Evolutionary conservation across 306 rosid genomes (phyloP).

Genomic region (Glycine latifolia): DNA sequence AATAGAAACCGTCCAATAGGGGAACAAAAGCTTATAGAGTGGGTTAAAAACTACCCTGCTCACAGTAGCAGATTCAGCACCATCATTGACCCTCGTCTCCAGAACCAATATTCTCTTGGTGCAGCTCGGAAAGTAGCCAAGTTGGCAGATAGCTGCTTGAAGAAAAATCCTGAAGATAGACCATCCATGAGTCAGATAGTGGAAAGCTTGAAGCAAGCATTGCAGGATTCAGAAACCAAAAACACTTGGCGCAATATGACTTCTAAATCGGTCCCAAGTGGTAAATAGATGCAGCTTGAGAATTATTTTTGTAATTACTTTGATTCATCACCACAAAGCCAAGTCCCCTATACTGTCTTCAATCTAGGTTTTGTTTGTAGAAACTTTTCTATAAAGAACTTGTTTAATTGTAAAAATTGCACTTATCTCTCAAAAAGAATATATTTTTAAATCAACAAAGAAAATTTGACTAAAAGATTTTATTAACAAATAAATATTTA

Average conservation of each 20-base stretch:
- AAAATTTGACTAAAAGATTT: too few species aligned
- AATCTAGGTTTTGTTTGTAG: not conserved
- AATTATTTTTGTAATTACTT: not conserved
- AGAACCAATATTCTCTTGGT: constrained; percentile 56
- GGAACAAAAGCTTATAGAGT: constrained; percentile 81
- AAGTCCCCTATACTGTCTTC: not conserved
- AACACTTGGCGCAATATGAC: too few species aligned
- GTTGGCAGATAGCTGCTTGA: constrained; percentile 84
- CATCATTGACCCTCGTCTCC: constrained; percentile 78
- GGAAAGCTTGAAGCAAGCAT: constrained; percentile 72
- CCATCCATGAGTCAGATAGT: constrained; percentile 78
- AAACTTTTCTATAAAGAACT: not conserved
- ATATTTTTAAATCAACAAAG: too few species aligned
- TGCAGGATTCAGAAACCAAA: constrained; percentile 53
- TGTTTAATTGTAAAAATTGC: too few species aligned
- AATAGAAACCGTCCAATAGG: constrained; percentile 64
- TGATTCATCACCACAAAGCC: not conserved
- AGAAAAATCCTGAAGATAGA: constrained; percentile 77
- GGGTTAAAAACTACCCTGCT: constrained; percentile 82
- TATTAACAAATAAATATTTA: too few species aligned
- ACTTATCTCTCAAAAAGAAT: too few species aligned
- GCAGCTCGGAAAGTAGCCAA: constrained; percentile 74
- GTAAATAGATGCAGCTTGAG: too few species aligned
- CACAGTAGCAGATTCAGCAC: constrained; percentile 65
- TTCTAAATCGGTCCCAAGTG: too few species aligned